phyloP scores from a whole-genome alignment of 768 basidiomycete genomes.

The Coprinopsis sp. region DNA sequence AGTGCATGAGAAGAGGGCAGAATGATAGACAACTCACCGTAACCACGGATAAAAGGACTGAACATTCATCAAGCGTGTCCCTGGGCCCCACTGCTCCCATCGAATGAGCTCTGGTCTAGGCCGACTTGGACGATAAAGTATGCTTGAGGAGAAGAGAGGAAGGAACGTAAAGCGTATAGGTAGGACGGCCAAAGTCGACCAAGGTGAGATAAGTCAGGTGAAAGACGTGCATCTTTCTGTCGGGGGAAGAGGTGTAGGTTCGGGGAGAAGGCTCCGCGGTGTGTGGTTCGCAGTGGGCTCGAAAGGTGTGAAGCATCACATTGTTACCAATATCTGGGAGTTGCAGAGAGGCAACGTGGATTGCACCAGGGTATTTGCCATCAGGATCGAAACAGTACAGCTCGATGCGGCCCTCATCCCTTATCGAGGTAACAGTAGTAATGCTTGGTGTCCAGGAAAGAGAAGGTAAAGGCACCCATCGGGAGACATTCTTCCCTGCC shows the following conservation, averaged over 20 bases:
- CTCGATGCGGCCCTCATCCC: slow-evolving; percentile 33
- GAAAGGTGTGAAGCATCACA: not conserved
- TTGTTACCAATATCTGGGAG: not conserved
- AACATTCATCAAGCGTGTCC: slow-evolving; percentile 3
- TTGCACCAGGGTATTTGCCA: slow-evolving; percentile 1
- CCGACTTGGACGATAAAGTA: slow-evolving; percentile 2
- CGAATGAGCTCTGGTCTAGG: not conserved
- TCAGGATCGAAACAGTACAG: slow-evolving; percentile 36
- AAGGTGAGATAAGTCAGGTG: slow-evolving; percentile 2
- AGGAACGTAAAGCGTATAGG: slow-evolving; percentile 1
- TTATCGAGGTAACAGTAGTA: slow-evolving; percentile 36
- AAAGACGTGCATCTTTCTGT: slow-evolving; percentile 5
- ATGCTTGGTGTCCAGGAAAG: slow-evolving; percentile 40
- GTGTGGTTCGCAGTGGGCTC: slow-evolving; percentile 2
- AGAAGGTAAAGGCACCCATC: slow-evolving; percentile 35
- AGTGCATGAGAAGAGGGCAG: not conserved
- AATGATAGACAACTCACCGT: slow-evolving; percentile 3
- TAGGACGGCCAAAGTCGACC: slow-evolving; percentile 6
- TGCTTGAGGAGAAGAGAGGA: slow-evolving; percentile 8
- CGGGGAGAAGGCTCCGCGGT: not conserved
- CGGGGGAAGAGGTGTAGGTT: not conserved
- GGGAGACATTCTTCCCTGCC: slow-evolving; percentile 19
- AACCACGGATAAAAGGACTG: slow-evolving; percentile 7
- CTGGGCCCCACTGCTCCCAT: slow-evolving; percentile 12
- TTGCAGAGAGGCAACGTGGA: slow-evolving; percentile 3